A percentile compares a stretch with the other conserved stretches of the same genome.
Conservation (phyloP, 1,284 basidiomycete genomes). For the Apiotrichum montevideense region DNA sequence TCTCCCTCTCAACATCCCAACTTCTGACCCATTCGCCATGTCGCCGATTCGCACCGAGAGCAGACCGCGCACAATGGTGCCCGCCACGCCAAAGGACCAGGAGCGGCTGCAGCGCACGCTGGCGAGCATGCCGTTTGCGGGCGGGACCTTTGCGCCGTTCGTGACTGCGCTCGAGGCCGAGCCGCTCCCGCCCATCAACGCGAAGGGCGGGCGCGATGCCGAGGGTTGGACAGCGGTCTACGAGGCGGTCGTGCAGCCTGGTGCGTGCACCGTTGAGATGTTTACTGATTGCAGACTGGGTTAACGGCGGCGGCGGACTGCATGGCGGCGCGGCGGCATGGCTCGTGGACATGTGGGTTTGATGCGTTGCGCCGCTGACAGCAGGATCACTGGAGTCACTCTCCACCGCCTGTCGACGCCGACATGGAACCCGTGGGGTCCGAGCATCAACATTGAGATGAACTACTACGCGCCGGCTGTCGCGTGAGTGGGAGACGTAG, state of each 20-base stretch:
- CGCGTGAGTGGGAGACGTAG: neutral
- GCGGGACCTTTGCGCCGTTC: slow-evolving; percentile 19
- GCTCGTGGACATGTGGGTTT: slow-evolving; percentile 24
- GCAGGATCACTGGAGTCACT: neutral
- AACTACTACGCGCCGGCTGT: slow-evolving; percentile 23
- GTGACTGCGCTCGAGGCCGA: neutral
- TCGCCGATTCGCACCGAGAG: too few species aligned
- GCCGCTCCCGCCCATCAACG: neutral
- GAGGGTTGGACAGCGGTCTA: neutral
- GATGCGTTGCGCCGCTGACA: too few species aligned
- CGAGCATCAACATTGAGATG: slow-evolving; percentile 25
- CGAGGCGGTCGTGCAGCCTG: slow-evolving; percentile 9
- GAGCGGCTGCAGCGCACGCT: too few species aligned
- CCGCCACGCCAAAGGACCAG: too few species aligned
- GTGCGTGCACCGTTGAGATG: too few species aligned
- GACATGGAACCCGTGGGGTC: slow-evolving; percentile 26
- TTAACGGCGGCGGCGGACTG: slow-evolving; percentile 24
- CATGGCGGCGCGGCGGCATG: slow-evolving; percentile 33
- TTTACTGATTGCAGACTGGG: slow-evolving; percentile 14
- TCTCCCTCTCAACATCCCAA: too few species aligned
- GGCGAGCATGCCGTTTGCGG: slow-evolving; percentile 3
- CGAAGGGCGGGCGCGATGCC: neutral
- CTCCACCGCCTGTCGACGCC: slow-evolving; percentile 13
- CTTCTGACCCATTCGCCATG: too few species aligned
- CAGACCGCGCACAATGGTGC: too few species aligned